Conservation (phyloP, 306 rosid species). For the Cucumis melo region DNA sequence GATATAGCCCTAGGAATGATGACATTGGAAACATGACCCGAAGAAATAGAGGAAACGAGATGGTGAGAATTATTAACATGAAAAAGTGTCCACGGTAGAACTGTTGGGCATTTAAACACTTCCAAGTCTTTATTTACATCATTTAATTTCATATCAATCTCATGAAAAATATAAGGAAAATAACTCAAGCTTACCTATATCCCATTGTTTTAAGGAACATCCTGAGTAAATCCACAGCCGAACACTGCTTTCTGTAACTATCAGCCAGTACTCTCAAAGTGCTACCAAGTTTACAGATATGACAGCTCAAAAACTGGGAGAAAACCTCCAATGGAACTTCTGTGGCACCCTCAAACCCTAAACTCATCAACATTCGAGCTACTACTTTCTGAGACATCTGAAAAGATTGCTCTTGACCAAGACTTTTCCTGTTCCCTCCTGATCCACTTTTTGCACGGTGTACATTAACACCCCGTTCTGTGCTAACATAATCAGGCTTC, state of each 20-base stretch:
- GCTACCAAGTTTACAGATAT: conserved; percentile 49
- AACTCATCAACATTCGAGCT: conserved; percentile 41
- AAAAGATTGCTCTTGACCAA: conserved; percentile 52
- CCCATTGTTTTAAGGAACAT: conserved; percentile 80
- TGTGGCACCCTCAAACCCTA: conserved; percentile 69
- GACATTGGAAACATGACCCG: background rate
- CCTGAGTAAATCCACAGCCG: conserved; percentile 67
- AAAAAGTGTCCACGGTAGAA: background rate
- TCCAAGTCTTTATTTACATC: background rate
- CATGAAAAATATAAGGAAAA: background rate
- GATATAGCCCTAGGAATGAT: background rate
- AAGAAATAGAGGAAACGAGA: background rate
- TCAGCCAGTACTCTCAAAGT: conserved; percentile 66
- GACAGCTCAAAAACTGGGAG: conserved; percentile 59
- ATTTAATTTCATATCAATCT: background rate
- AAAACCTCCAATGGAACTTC: conserved; percentile 73
- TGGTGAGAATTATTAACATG: background rate
- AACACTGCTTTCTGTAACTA: conserved; percentile 71
- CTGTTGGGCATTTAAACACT: background rate
- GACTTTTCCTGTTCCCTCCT: conserved; percentile 38
- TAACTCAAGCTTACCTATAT: conserved; percentile 41
- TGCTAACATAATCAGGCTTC: conserved; percentile 43
- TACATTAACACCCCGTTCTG: conserved; percentile 46
- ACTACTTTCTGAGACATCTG: conserved; percentile 53
- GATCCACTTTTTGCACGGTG: conserved; percentile 33